Base-by-base conservation (phyloP, 2,329 filamentous ascomycete species). In the Purpureocillium takamizusanense region DNA sequence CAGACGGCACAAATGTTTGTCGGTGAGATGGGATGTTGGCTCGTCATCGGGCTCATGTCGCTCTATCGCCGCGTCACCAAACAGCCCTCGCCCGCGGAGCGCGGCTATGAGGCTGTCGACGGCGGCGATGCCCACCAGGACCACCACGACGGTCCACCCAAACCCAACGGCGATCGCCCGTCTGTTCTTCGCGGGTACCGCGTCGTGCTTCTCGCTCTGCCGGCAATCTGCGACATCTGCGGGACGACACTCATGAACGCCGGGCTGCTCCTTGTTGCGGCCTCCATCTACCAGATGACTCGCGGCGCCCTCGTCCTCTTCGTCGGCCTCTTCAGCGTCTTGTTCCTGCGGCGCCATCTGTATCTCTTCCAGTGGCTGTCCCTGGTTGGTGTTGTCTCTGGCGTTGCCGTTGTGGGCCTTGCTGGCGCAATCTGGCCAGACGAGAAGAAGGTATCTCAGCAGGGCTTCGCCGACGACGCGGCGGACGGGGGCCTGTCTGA, bases 221-320 rank as follows among this genome's bases (percentile, higher is more conserved):
- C 92, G 1, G 86, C 92, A 31, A 83, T 88, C 55, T 95, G 89
- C 63, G 92, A 98, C 58, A 95, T 97, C 47, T 79, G 85, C 17
- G 92, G 87, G 35, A 98, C 92, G 4, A 98, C 92, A 4, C 74
- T 97, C 39, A 97, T 98, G 89, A 98, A 98, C 55, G 85, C 87
- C 4, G 92, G 92, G 4, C 71, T 98, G 48, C 72, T 97, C 35
- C 89, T 97, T 57, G 89, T 97, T 17, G 92, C 86, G 11, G 87
- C 92, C 2, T 94, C 86, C 43, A 95, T 98, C 54, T 98, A 95
- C 64, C 92, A 98, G 65, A 98, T 98, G 92, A 97, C 90, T 1
- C 74, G 92, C 42, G 92, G 92, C 8, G 92, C 92, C 1, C 72
- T 98, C 31, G 90, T 98, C 3, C 72, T 98, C 7, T 98, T 98